Evolutionary conservation across 768 basidiomycete genomes (phyloP).

Genomic region (Boletus fagicola): DNA sequence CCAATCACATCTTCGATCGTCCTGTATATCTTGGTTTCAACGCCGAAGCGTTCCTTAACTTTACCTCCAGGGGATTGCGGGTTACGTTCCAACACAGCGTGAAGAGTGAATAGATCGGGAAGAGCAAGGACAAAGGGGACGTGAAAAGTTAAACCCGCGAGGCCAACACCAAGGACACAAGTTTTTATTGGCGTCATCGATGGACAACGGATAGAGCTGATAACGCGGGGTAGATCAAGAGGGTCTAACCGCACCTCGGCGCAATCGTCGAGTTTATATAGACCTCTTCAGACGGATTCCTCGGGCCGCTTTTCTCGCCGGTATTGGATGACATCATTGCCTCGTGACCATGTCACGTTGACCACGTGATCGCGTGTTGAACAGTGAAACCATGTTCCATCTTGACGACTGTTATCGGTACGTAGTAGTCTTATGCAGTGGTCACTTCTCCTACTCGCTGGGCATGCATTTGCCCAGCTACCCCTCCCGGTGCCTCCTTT

Average conservation of each 20-base stretch:
- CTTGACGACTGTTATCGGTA: neutral
- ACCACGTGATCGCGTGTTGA: conserved; percentile 27
- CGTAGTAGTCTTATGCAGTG: conserved; percentile 18
- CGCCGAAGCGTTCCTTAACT: conserved; percentile 63
- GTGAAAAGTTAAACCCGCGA: conserved; percentile 78
- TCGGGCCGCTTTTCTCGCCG: neutral
- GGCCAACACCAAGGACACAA: conserved; percentile 74
- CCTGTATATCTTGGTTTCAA: conserved; percentile 54
- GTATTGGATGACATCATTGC: conserved; percentile 10
- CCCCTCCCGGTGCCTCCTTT: conserved; percentile 64
- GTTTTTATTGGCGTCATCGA: conserved; percentile 53
- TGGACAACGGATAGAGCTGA: neutral
- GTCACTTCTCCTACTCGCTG: conserved; percentile 18
- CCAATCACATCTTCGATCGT: conserved; percentile 58
- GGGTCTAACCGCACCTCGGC: neutral
- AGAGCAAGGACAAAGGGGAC: conserved; percentile 73
- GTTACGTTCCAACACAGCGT: conserved; percentile 74
- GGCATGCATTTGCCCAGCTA: conserved; percentile 50
- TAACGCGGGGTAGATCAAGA: neutral
- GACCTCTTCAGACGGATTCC: neutral
- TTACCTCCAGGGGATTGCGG: conserved; percentile 60
- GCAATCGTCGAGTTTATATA: conserved; percentile 1
- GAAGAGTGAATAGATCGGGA: conserved; percentile 65
- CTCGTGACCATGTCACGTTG: conserved; percentile 14
- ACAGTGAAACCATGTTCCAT: neutral